Evolutionary conservation across 2,329 filamentous ascomycete genomes (phyloP).

Genomic region (Clonostachys solani): DNA sequence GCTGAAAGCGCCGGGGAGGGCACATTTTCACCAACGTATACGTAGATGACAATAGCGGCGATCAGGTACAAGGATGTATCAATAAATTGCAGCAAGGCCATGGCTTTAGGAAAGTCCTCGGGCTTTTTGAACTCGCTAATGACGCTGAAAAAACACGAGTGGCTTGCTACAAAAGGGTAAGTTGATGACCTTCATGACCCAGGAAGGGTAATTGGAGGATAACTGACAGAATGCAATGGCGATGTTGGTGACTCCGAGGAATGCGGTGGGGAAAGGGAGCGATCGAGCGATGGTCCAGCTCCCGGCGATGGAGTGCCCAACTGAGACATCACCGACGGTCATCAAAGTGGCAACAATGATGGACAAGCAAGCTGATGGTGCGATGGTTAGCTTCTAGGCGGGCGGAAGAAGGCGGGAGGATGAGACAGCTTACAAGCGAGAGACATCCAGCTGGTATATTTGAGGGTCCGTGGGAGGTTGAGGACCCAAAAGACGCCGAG

Average conservation of each 20-base stretch:
- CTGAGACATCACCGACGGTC: slow-evolving; percentile 58
- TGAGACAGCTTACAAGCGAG: slow-evolving; percentile 36
- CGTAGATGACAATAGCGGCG: slow-evolving; percentile 23
- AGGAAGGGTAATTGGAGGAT: no score
- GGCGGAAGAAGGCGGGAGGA: not conserved
- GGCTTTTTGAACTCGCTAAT: slow-evolving; percentile 27
- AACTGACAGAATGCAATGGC: slow-evolving; percentile 55
- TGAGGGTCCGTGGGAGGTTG: slow-evolving; percentile 58
- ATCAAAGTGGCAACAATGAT: slow-evolving; percentile 59
- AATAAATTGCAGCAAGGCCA: slow-evolving; percentile 22
- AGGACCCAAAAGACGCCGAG: slow-evolving; percentile 53
- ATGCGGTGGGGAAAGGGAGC: slow-evolving; percentile 44
- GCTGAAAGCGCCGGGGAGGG: slow-evolving; percentile 33
- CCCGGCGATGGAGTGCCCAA: slow-evolving; percentile 29
- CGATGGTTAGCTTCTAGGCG: not conserved
- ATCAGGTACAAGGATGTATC: slow-evolving; percentile 24
- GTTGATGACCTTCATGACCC: not conserved
- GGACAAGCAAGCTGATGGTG: slow-evolving; percentile 44
- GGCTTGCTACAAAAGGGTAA: slow-evolving; percentile 30
- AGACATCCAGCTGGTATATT: slow-evolving; percentile 58
- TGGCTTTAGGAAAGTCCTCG: slow-evolving; percentile 21
- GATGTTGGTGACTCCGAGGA: slow-evolving; percentile 58
- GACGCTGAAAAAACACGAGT: slow-evolving; percentile 27
- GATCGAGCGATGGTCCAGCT: slow-evolving; percentile 21
- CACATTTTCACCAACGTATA: slow-evolving; percentile 19